Evolutionary conservation across 106 monocot species (phyloP).

Genomic region (Apostasia ramifera): DNA sequence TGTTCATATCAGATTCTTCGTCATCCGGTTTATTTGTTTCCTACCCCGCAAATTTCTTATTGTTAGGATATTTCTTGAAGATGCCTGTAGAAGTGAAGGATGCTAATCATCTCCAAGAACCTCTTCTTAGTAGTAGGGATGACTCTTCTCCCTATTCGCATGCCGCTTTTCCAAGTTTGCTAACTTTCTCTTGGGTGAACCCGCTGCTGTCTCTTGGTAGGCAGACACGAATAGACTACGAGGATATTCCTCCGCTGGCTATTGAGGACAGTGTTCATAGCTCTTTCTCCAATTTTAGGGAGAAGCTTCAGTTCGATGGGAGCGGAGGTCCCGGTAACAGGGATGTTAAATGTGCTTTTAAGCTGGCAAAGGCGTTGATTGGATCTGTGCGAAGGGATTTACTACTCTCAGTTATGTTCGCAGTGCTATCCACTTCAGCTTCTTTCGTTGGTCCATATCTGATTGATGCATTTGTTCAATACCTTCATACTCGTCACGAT

Average conservation of each 20-base stretch:
- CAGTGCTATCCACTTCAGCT: constrained; percentile 20
- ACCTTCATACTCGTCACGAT: constrained; percentile 21
- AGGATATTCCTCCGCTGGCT: constrained; percentile 63
- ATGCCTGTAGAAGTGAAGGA: no score
- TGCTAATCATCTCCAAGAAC: no score
- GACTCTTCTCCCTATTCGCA: constrained; percentile 37
- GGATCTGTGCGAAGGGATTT: constrained; percentile 15
- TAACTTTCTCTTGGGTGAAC: constrained; percentile 63
- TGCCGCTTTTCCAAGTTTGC: constrained; percentile 52
- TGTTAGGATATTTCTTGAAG: no score
- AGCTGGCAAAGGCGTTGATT: constrained; percentile 21
- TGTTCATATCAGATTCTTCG: no score
- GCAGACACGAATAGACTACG: constrained; percentile 70
- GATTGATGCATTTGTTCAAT: constrained; percentile 34
- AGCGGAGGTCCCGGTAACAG: not conserved
- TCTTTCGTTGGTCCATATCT: constrained; percentile 47
- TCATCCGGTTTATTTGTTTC: no score
- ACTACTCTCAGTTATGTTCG: constrained; percentile 17
- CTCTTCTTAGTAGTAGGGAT: no score
- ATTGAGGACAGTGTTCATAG: constrained; percentile 63
- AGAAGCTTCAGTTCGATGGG: constrained; percentile 28
- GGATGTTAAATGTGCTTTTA: constrained; percentile 6
- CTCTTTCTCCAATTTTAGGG: constrained; percentile 50
- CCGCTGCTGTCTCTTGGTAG: constrained; percentile 51
- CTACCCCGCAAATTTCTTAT: no score